Evolutionary conservation across 768 basidiomycete species (phyloP), one percentile per base, ranked within the genome.

Genomic region (Tricholoma matsutake): DNA sequence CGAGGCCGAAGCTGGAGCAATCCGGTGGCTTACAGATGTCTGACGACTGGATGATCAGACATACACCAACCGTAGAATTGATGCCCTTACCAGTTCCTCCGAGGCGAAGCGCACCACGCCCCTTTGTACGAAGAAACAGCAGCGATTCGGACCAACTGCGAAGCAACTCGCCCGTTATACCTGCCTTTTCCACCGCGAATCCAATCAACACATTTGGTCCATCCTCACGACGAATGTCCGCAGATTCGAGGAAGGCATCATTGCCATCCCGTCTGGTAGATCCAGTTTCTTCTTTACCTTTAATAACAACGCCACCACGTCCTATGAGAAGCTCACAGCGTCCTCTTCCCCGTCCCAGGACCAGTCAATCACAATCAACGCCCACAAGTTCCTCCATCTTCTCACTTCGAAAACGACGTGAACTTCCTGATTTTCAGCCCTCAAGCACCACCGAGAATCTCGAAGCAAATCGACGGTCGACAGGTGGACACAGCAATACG

Each of bases 121-220:
- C 22, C 3, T 18, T 22, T 16, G 52, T 60, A 14, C 54, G 60
- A 6, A 61, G 62, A 14, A 54, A 60, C 18, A 56, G 25, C 63
- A 32, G 66, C 70, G 47, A 53, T 9, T 11, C 18, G 37, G 16
- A 22, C 0, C 37, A 54, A 4, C 51, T 56, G n/a, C 49, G 58
- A 1, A 39, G 63, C 1, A 61, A 43, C 5, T 80, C 82, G 1
- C 83, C 81, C 16, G 75, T 72, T 41, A 82, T 83, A 8, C 84
- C 85, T 5, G 70, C 77, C 16, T 86, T 86, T 61, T 82, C 80
- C 6, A 82, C 78, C 0, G 68, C 71, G 1, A 77, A 74, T 8
- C 71, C 75, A 25, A 79, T 83, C 61, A 84, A 83, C 65, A 68
- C 76, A n/a, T 83, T 84, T 59, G 59, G 68, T 39, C 63, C 68